Base-by-base conservation (phyloP, 371 early-diverging fungal species). In the Sporodiniella umbellata region DNA sequence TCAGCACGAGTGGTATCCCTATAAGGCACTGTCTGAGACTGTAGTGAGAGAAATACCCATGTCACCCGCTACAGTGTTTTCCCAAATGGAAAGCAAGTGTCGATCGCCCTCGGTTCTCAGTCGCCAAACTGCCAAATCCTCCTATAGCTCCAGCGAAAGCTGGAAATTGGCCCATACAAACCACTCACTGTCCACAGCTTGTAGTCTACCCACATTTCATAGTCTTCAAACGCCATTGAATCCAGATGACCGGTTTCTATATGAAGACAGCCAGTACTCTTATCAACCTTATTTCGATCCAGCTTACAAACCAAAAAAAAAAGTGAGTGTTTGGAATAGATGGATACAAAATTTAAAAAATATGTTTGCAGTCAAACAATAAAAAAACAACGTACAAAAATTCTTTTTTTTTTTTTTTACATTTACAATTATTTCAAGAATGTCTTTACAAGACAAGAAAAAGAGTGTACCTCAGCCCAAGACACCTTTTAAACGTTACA, bases 401-500 rank as follows among this genome's bases (percentile, higher is more conserved):
- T 39, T 26, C 4, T 26, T 51, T 23, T 33, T 42, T 37, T 48
- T 48, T 23, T 44, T 26, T 14, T 1, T 28, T 33, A 33, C 26
- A 23, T 22, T 14, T 28, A 4, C 22, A 19, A 35, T 14, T 19
- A 42, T 4, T 11, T 45, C 14, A 7, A 3, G 3, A 19, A 60
- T 61, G 61, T 56, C 61, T 31, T 52, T 43, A 18, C 42, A 56
- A 4, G 12, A 10, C 18, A 15, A 18, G n/a, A 62, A 62, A 42
- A 28, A 28, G 30, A 57, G 58, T 26, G 46, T 45, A 23, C 54
- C 48, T 18, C 51, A 64, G 14, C 75, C 79, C 8, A 74, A 73
- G 14, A 66, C 61, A 21, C 81, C 77, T 33, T 79, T 75, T 12
- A 78, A 71, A 47, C 78, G 85, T 4, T 84, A 84, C 44, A 61